Evolutionary conservation across 2,329 filamentous ascomycete genomes (phyloP).

Genomic region (Magnaporthiopsis rhizophila): DNA sequence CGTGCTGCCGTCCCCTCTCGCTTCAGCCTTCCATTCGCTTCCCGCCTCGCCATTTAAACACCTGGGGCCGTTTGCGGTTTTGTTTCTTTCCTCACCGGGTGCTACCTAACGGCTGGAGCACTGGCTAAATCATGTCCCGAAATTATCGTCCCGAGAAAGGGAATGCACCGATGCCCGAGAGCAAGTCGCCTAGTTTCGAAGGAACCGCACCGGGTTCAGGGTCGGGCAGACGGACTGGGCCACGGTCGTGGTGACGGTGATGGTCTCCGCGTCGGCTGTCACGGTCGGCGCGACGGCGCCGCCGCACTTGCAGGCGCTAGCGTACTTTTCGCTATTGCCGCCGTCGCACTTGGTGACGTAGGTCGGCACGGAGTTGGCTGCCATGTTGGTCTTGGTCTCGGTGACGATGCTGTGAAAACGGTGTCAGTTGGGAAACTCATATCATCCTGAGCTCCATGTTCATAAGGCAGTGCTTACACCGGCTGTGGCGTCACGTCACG

Average conservation of each 20-base stretch:
- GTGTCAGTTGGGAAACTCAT: not conserved
- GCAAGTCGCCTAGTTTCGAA: not conserved
- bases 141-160: no score
- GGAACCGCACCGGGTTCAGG: not conserved
- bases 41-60: no score
- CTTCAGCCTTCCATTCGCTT: not conserved
- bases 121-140: no score
- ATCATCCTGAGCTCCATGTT: not conserved
- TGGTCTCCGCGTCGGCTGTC: not conserved
- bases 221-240: not conserved
- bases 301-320: constrained; percentile 1
- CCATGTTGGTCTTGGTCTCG: not conserved
- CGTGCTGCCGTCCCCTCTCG: no score
- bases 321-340: not conserved
- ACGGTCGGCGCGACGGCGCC: constrained; percentile 1
- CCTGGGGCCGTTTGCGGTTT: not conserved
- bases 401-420: not conserved
- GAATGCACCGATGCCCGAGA: no score
- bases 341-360: not conserved
- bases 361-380: not conserved
- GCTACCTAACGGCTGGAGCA: not conserved
- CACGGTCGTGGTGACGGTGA: constrained; percentile 1
- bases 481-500: not conserved
- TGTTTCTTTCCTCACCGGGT: not conserved
- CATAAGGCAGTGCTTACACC: not conserved